These are phyloP conservation scores for Cymbopogon citratus DNA, from an alignment of 176 grass and related monocot genomes.

Conservation along the genomic window DNA sequence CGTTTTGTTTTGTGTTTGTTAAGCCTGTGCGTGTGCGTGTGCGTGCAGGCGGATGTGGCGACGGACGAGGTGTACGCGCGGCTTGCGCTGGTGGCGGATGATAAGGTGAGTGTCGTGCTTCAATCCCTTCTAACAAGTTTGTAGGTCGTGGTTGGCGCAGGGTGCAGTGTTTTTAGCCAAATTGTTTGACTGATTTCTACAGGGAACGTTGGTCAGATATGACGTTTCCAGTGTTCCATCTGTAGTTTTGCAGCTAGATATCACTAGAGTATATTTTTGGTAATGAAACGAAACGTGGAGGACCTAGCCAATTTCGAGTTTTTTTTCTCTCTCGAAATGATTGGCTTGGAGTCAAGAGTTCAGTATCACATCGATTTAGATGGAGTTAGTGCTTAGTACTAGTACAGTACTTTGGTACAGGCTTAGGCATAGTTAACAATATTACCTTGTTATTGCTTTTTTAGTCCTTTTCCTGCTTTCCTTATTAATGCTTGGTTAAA, in stretches of 20 bases:
- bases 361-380: not conserved
- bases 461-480: not conserved
- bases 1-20: not conserved
- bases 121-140: not conserved
- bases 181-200: not conserved
- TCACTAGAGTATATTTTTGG: not conserved
- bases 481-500: not conserved
- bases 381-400: not conserved
- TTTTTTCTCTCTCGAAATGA: not conserved
- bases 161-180: not conserved
- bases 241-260: not conserved
- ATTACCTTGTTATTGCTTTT: not conserved
- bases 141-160: not conserved
- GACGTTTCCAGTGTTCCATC: slow-evolving; percentile 10
- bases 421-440: not conserved
- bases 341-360: not conserved
- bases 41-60: slow-evolving; percentile 67
- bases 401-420: not conserved
- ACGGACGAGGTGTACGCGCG: slow-evolving; percentile 88
- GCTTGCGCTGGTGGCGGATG: slow-evolving; percentile 64
- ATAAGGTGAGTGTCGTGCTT: slow-evolving; percentile 42
- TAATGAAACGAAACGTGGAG: not conserved
- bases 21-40: not conserved
- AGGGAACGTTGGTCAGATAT: not conserved
- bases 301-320: not conserved